Evolutionary conservation across 768 basidiomycete species (phyloP).

Genomic region (Gymnopilus junonius): DNA sequence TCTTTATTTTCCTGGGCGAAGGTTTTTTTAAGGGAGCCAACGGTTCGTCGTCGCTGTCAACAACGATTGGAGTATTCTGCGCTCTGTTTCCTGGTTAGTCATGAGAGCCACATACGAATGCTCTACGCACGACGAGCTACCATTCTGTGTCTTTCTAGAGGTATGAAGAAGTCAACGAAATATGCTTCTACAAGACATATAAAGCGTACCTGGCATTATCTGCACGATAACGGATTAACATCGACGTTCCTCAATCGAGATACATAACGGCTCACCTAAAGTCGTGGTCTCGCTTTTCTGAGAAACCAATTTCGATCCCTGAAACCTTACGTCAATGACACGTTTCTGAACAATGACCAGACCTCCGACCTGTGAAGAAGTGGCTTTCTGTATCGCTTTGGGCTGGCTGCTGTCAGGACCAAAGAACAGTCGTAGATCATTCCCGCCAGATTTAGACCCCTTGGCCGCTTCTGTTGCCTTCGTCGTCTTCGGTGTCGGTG

Average conservation of each 20-base stretch:
- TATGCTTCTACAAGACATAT: too few relatives aligned
- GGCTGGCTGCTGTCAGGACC: constrained; percentile 25
- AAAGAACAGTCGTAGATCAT: constrained; percentile 28
- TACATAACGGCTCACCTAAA: constrained; percentile 8
- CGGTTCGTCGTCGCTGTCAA: too few relatives aligned
- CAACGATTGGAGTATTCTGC: too few relatives aligned
- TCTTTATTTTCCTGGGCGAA: constrained; percentile 9
- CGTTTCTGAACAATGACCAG: background rate
- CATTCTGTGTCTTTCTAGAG: too few relatives aligned
- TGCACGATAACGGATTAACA: too few relatives aligned
- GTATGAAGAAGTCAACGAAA: too few relatives aligned
- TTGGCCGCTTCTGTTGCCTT: constrained; percentile 23
- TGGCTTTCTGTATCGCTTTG: constrained; percentile 17
- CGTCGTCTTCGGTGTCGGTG: constrained; percentile 15
- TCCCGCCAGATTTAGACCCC: constrained; percentile 13
- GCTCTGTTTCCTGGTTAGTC: too few relatives aligned
- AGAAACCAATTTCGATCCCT: constrained; percentile 17
- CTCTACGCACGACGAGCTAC: too few relatives aligned
- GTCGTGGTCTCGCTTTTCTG: constrained; percentile 11
- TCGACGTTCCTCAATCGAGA: too few relatives aligned
- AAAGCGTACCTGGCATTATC: too few relatives aligned
- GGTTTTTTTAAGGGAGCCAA: constrained; percentile 20
- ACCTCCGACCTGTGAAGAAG: constrained; percentile 18
- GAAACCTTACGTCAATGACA: background rate
- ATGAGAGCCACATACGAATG: too few relatives aligned